Evolutionary conservation across 306 rosid species (phyloP).

Genomic region (Quercus rubra): DNA sequence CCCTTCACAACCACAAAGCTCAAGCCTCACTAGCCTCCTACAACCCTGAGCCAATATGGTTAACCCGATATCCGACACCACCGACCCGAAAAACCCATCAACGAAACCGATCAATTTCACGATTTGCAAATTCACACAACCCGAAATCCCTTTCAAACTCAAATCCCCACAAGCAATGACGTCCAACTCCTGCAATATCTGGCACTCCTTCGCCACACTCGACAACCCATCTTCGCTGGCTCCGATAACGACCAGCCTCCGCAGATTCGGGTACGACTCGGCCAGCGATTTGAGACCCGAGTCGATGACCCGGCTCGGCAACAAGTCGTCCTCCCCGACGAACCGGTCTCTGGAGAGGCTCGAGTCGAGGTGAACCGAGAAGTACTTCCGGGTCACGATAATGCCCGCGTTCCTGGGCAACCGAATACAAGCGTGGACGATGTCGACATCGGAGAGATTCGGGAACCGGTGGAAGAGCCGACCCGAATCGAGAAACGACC

Average conservation of each 20-base stretch:
- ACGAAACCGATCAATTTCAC: constrained; percentile 57
- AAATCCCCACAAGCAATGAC: constrained; percentile 76
- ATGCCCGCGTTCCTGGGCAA: constrained; percentile 47
- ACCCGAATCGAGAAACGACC: constrained; percentile 79
- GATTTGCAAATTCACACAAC: constrained; percentile 65
- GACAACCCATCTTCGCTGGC: constrained; percentile 75
- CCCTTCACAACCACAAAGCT: constrained; percentile 83
- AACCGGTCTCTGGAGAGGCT: constrained; percentile 26
- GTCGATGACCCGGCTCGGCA: constrained; percentile 66
- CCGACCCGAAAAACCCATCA: constrained; percentile 49
- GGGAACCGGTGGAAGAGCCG: constrained; percentile 65
- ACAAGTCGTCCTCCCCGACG: constrained; percentile 41
- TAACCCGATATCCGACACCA: constrained; percentile 76
- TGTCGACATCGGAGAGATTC: constrained; percentile 61
- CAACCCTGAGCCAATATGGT: constrained; percentile 91
- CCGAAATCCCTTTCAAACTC: constrained; percentile 73
- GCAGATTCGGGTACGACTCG: constrained; percentile 73
- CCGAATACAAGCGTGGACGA: constrained; percentile 52
- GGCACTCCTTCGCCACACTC: constrained; percentile 74
- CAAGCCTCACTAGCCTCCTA: constrained; percentile 71
- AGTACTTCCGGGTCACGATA: constrained; percentile 37
- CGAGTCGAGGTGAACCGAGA: constrained; percentile 46
- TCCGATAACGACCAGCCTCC: constrained; percentile 60
- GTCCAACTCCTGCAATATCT: constrained; percentile 73
- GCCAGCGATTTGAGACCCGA: constrained; percentile 59